Percentiles rank a stretch among this genome's conserved stretches.
Evolutionary conservation across 176 grass and related monocot species (phyloP).

Genomic region (Aechmea fasciata): DNA sequence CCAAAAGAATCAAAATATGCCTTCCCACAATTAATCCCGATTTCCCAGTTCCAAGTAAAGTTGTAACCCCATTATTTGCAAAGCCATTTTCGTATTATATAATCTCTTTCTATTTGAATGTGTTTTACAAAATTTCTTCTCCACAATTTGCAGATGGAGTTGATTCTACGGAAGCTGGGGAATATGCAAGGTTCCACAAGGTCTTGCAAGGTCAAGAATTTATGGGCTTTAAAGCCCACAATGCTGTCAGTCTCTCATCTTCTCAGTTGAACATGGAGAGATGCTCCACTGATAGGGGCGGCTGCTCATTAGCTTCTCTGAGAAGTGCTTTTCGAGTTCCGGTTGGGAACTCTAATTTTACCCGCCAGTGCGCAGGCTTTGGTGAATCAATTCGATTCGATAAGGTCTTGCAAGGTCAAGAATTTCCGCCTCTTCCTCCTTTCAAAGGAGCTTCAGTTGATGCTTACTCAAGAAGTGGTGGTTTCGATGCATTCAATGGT

Average conservation of each 20-base stretch:
- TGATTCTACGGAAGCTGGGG: conserved; percentile 42
- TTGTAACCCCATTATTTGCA: too few species aligned
- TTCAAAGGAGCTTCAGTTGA: conserved; percentile 20
- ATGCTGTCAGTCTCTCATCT: conserved; percentile 12
- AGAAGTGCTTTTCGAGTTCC: not conserved
- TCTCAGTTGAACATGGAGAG: conserved; percentile 11
- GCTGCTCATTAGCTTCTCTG: conserved; percentile 18
- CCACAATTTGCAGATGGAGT: conserved; percentile 56
- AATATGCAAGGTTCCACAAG: conserved; percentile 52
- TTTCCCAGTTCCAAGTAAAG: conserved; percentile 36
- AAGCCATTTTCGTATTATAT: too few species aligned
- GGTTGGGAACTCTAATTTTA: conserved; percentile 9
- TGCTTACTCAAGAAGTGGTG: conserved; percentile 13
- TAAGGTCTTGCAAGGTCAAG: conserved; percentile 99
- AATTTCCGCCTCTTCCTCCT: conserved; percentile 40
- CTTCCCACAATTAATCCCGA: conserved; percentile 37
- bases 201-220: conserved; percentile 99
- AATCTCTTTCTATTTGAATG: not conserved
- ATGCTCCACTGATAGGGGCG: conserved; percentile 17
- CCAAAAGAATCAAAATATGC: conserved; percentile 62
- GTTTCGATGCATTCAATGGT: conserved; percentile 20
- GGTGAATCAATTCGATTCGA: conserved; percentile 52
- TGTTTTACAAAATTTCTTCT: conserved; percentile 9
- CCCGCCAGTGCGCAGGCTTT: conserved; percentile 54
- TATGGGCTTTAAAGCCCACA: conserved; percentile 36